phyloP scores from a whole-genome alignment of 495 filamentous ascomycete species.

The Aspergillus nidulans region DNA sequence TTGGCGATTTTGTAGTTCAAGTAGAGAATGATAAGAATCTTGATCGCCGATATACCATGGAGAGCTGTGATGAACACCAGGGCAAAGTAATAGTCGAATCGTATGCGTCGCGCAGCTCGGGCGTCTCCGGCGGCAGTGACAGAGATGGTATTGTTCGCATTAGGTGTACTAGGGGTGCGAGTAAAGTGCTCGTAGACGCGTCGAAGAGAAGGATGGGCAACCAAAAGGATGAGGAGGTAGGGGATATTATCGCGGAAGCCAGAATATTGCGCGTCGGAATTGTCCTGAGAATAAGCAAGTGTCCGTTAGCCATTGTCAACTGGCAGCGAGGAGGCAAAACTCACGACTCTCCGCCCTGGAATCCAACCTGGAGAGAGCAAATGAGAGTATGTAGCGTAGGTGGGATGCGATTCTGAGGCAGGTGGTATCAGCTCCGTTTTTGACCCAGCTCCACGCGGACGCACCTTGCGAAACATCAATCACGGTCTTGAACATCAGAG shows the following conservation, averaged over 20 bases:
- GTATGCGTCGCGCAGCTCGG: conserved; percentile 68
- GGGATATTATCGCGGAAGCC: conserved; percentile 84
- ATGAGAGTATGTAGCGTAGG: conserved; percentile 68
- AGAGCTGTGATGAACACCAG: conserved; percentile 70
- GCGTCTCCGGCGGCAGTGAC: conserved; percentile 52
- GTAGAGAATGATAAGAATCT: conserved; percentile 74
- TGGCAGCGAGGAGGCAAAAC: conserved; percentile 26
- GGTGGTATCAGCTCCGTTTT: conserved; percentile 14
- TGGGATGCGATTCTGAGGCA: conserved; percentile 67
- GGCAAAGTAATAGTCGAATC: conserved; percentile 82
- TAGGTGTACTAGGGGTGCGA: conserved; percentile 3
- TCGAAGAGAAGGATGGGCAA: conserved; percentile 74
- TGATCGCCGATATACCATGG: conserved; percentile 80
- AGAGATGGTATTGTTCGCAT: conserved; percentile 11
- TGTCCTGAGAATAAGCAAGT: conserved; percentile 53
- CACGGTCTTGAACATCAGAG: conserved; percentile 86
- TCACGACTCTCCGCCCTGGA: conserved; percentile 83
- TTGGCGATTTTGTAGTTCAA: conserved; percentile 79
- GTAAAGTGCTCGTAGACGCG: conserved; percentile 55
- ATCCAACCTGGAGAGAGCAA: conserved; percentile 85
- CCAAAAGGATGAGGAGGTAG: conserved; percentile 64
- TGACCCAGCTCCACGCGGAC: conserved; percentile 7
- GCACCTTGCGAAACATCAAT: conserved; percentile 83
- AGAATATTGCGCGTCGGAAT: conserved; percentile 85
- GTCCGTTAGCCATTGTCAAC: neutral